Conservation (phyloP, 2,329 filamentous ascomycete species). For the Nemania abortiva region DNA sequence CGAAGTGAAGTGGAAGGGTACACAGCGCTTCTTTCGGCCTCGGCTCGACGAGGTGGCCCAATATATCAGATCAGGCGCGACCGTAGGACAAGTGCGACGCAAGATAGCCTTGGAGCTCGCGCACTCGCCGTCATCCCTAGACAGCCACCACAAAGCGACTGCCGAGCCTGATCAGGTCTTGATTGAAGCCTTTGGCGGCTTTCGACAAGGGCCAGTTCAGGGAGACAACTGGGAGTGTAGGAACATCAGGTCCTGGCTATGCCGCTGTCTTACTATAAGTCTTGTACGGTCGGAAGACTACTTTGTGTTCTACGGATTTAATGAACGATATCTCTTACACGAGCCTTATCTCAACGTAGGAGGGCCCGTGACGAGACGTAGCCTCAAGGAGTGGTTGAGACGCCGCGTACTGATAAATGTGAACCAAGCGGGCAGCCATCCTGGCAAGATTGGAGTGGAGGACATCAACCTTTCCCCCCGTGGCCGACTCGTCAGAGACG, state of each 20-base stretch:
- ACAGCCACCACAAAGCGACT: constrained; percentile 23
- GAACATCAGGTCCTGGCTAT: constrained; percentile 50
- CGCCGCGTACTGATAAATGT: constrained; percentile 35
- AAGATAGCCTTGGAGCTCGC: constrained; percentile 43
- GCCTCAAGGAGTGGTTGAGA: constrained; percentile 42
- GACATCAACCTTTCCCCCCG: constrained; percentile 41
- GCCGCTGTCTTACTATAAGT: constrained; percentile 49
- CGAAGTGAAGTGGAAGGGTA: constrained; percentile 36
- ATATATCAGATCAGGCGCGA: constrained; percentile 46
- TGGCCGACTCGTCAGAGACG: constrained; percentile 35
- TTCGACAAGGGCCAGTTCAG: constrained; percentile 48
- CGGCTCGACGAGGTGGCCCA: constrained; percentile 34
- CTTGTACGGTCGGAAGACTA: constrained; percentile 42
- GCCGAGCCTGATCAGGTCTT: constrained; percentile 48
- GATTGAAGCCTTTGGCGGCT: constrained; percentile 49
- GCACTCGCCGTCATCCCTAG: constrained; percentile 18
- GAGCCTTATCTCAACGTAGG: constrained; percentile 30
- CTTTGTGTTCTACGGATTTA: constrained; percentile 49
- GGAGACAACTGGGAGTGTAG: constrained; percentile 52
- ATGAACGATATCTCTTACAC: constrained; percentile 53
- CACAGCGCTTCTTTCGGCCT: constrained; percentile 25
- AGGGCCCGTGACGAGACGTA: constrained; percentile 28
- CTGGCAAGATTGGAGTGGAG: constrained; percentile 32
- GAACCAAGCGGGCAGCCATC: constrained; percentile 29
- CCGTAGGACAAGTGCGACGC: constrained; percentile 47